Base-by-base conservation (phyloP, 257 asterid species). In the Solanum corneliomulleri region DNA sequence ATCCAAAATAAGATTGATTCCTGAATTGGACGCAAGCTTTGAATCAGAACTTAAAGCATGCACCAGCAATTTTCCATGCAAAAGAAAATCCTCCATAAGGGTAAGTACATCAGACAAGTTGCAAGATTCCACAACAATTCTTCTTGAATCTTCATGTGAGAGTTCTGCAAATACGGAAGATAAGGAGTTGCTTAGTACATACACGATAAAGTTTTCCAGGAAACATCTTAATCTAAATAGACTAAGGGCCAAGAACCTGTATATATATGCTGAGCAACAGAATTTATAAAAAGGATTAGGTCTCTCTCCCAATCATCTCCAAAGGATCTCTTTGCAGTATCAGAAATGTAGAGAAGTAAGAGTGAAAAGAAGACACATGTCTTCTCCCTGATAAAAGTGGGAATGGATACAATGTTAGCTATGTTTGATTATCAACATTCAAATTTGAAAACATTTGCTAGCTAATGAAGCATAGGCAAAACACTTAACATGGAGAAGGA, bases 381-480 rank as follows among this genome's bases (percentile, higher is more conserved):
- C 93, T 92, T 93, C 91, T 96, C 99, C 94, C 99, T 97, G 92
- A 88, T 87, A 74, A 93, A 75, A 76, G 69, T 58, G 88, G 75
- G 42, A 16, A 78, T 42, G 56, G 45, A 70, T 70, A 84, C 89
- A 33, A 76, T 16, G 56, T 58, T 41, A 85, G 89, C 70, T 85
- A n/a, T 86, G 81, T 37, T 27, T 85, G 83, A 39, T 11, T 70
- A 25, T 45, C 41, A 31, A 49, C 68, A 33, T 35, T 78, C 66
- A 27, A 1, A 27, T 78, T 27, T 27, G 27, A 27, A 1, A 27
- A 27, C 27, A 27, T 27, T 27, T 27, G 27, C 27, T 27, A 27
- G 27, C 27, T 27, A 27, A 27, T 1, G 27, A 78, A 45, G 41
- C 25, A 27, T 45, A 10, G 27, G 66, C 12, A 45, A 9, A 78